Evolutionary conservation across 257 asterid species (phyloP).

Genomic region (Apocynum venetum): DNA sequence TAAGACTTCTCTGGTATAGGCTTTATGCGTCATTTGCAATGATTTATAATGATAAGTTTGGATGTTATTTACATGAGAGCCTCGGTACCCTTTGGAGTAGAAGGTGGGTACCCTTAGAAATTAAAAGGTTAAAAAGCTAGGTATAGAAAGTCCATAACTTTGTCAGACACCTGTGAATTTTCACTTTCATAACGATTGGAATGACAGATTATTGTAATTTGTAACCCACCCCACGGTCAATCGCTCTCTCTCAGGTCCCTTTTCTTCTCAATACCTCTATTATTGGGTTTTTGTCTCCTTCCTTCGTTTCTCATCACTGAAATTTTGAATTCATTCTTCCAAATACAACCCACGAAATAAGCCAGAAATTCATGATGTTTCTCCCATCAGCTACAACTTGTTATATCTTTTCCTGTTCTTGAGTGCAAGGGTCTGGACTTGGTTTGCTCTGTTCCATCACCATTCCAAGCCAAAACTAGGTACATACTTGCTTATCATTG

Average conservation of each 20-base stretch:
- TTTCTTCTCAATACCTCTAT: background rate
- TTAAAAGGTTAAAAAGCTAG: background rate
- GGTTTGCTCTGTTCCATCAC: background rate
- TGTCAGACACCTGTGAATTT: background rate
- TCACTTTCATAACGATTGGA: background rate
- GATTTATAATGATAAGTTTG: no score
- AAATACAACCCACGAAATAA: background rate
- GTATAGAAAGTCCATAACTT: background rate
- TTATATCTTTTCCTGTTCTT: background rate
- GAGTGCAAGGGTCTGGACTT: background rate
- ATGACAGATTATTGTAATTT: conserved; percentile 21
- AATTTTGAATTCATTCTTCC: background rate
- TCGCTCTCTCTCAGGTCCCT: conserved; percentile 15
- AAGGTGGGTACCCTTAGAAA: no score
- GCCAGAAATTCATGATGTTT: background rate
- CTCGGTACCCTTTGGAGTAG: no score
- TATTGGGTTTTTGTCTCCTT: background rate
- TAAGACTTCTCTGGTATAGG: no score
- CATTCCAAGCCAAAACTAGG: background rate
- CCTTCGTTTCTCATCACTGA: background rate
- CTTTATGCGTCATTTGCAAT: no score
- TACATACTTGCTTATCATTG: background rate
- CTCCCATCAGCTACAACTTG: background rate
- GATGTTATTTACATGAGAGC: no score
- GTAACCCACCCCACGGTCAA: conserved; percentile 10